A percentile compares a stretch with the other conserved stretches of the same genome.
Conservation (phyloP, 1,139 yeast species). For the Taphrina confusa region DNA sequence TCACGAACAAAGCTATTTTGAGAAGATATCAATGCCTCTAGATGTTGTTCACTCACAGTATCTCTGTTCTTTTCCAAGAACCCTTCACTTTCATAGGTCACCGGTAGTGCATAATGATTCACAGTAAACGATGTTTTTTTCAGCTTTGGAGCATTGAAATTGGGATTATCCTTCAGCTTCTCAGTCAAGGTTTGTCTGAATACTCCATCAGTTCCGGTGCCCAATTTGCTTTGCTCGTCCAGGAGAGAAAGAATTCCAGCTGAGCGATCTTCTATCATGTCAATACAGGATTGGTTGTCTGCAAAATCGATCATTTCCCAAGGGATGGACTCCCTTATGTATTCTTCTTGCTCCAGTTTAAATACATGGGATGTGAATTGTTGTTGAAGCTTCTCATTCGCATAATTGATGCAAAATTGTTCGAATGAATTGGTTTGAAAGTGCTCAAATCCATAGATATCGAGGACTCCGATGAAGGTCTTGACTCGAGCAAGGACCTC, state of each 20-base stretch:
- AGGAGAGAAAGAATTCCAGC: constrained; percentile 82
- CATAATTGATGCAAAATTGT: constrained; percentile 96
- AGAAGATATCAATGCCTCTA: constrained; percentile 75
- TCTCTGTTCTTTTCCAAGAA: constrained; percentile 96
- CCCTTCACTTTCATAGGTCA: constrained; percentile 87
- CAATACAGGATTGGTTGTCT: constrained; percentile 97
- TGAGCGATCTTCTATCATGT: constrained; percentile 76
- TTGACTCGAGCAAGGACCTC: constrained; percentile 58
- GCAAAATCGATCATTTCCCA: constrained; percentile 97
- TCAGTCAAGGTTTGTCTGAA: constrained; percentile 60
- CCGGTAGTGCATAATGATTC: constrained; percentile 92
- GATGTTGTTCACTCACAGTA: constrained; percentile 93
- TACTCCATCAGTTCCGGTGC: constrained; percentile 89
- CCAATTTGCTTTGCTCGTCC: constrained; percentile 94
- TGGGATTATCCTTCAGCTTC: constrained; percentile 82
- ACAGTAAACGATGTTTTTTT: constrained; percentile 90
- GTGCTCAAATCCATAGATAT: constrained; percentile 96
- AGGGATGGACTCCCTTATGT: constrained; percentile 84
- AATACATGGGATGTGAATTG: constrained; percentile 97
- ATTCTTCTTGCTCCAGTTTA: constrained; percentile 94
- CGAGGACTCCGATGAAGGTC: constrained; percentile 92
- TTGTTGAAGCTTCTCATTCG: constrained; percentile 95
- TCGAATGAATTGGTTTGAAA: constrained; percentile 92
- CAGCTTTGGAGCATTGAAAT: constrained; percentile 90
- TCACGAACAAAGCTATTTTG: constrained; percentile 64